A percentile compares a stretch with the other conserved stretches of the same genome.
Conservation (phyloP, 2,329 filamentous ascomycete species). For the Fusarium circinatum region DNA sequence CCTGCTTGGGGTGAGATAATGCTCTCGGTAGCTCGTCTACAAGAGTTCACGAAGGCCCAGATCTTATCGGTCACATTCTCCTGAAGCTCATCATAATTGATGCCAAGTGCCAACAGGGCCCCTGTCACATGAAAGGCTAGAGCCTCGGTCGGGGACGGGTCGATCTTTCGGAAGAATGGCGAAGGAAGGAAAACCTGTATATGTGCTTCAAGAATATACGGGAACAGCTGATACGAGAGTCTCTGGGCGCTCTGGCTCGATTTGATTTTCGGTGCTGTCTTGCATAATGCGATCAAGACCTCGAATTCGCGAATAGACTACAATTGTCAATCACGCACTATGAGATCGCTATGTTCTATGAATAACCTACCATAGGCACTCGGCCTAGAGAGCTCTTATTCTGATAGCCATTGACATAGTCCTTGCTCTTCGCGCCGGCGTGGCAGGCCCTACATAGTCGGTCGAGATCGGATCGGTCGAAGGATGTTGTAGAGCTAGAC, state of each 20-base stretch:
- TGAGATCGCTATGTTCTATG: neutral
- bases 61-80: conserved; percentile 73
- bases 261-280: conserved; percentile 81
- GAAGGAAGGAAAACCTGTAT: conserved; percentile 81
- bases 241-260: conserved; percentile 78
- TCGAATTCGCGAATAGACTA: conserved; percentile 92
- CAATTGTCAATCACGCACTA: conserved; percentile 31
- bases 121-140: conserved; percentile 81
- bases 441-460: conserved; percentile 68
- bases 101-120: conserved; percentile 83
- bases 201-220: conserved; percentile 88
- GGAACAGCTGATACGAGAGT: conserved; percentile 80
- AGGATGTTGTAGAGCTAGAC: conserved; percentile 61
- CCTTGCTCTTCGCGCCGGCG: conserved; percentile 55
- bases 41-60: conserved; percentile 77
- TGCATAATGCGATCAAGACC: conserved; percentile 89
- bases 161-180: conserved; percentile 82
- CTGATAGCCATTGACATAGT: conserved; percentile 60
- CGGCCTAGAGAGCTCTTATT: conserved; percentile 59
- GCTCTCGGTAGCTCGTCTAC: conserved; percentile 68
- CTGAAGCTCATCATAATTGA: conserved; percentile 75
- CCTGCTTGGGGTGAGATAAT: conserved; percentile 64
- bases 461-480: conserved; percentile 72
- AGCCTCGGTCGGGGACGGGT: conserved; percentile 89
- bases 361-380: conserved; percentile 67